phyloP scores from a whole-genome alignment of 495 filamentous ascomycete genomes.

The Annulohypoxylon maeteangense region DNA sequence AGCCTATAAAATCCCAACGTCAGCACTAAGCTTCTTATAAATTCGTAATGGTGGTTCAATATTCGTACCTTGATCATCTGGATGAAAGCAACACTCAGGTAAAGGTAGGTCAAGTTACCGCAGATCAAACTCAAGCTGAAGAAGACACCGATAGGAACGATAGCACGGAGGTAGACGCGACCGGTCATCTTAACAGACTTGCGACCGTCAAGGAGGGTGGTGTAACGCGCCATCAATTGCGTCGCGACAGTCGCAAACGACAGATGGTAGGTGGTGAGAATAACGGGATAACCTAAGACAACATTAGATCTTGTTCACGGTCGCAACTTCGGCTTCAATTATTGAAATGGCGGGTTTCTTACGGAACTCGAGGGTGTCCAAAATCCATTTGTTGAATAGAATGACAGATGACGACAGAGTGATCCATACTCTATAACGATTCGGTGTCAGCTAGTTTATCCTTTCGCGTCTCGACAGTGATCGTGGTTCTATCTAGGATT shows the following conservation, averaged over 20 bases:
- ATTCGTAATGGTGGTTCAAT: not conserved
- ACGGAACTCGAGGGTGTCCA: slow-evolving; percentile 85
- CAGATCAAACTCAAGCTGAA: slow-evolving; percentile 95
- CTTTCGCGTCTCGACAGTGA: not conserved
- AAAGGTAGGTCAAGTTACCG: slow-evolving; percentile 91
- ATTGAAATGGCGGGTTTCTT: slow-evolving; percentile 54
- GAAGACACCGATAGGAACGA: slow-evolving; percentile 91
- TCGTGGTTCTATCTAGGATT: slow-evolving; percentile 10
- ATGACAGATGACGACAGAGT: slow-evolving; percentile 90
- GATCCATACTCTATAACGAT: slow-evolving; percentile 81
- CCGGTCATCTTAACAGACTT: slow-evolving; percentile 95
- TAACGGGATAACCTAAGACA: slow-evolving; percentile 67
- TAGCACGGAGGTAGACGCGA: slow-evolving; percentile 86
- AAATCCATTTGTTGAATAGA: slow-evolving; percentile 98
- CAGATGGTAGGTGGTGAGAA: slow-evolving; percentile 95
- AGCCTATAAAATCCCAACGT: slow-evolving; percentile 63
- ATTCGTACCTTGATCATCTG: slow-evolving; percentile 86
- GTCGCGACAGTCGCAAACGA: slow-evolving; percentile 90
- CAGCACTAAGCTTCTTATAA: slow-evolving; percentile 28
- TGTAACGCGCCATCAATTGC: slow-evolving; percentile 86
- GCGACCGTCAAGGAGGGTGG: slow-evolving; percentile 84
- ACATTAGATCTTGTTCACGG: slow-evolving; percentile 44
- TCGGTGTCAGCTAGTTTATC: slow-evolving; percentile 35
- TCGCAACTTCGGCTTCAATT: not conserved
- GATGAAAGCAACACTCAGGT: slow-evolving; percentile 93